Percentiles rank a stretch among this genome's conserved stretches.
phyloP scores from a whole-genome alignment of 129 eudicot species.

The Arctium lappa region DNA sequence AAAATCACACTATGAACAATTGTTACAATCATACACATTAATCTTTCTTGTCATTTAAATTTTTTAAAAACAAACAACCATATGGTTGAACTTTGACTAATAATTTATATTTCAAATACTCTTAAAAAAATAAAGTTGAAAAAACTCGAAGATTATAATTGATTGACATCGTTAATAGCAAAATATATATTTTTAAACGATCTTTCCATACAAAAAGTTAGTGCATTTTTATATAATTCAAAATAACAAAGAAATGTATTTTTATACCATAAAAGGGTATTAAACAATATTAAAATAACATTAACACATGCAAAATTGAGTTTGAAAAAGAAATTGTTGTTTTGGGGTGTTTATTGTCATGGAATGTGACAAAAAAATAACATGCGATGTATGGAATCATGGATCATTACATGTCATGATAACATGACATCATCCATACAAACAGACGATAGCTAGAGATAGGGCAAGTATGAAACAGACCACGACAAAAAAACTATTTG shows the following conservation, averaged over 20 bases:
- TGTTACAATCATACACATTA: neutral
- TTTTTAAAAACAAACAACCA: neutral
- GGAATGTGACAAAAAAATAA: slow-evolving; percentile 8
- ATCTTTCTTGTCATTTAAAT: neutral
- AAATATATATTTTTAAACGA: too few species aligned
- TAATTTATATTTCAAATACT: neutral
- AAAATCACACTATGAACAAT: too few species aligned
- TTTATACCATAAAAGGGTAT: too few species aligned
- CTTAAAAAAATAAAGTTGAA: neutral
- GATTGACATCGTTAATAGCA: too few species aligned
- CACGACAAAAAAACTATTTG: neutral
- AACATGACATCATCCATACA: slow-evolving; percentile 21
- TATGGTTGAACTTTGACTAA: neutral
- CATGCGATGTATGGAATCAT: slow-evolving; percentile 21
- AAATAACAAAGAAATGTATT: too few species aligned
- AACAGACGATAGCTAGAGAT: slow-evolving; percentile 5
- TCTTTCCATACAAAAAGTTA: neutral
- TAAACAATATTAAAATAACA: neutral
- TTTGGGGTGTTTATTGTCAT: neutral
- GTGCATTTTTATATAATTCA: neutral
- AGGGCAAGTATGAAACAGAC: neutral
- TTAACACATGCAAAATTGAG: neutral
- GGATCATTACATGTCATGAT: slow-evolving; percentile 13
- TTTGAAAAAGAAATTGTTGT: neutral
- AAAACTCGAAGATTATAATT: too few species aligned